A percentile compares a stretch with the other conserved stretches of the same genome.
Evolutionary conservation across 2,329 filamentous ascomycete genomes (phyloP).

Genomic region (Talaromyces islandicus): DNA sequence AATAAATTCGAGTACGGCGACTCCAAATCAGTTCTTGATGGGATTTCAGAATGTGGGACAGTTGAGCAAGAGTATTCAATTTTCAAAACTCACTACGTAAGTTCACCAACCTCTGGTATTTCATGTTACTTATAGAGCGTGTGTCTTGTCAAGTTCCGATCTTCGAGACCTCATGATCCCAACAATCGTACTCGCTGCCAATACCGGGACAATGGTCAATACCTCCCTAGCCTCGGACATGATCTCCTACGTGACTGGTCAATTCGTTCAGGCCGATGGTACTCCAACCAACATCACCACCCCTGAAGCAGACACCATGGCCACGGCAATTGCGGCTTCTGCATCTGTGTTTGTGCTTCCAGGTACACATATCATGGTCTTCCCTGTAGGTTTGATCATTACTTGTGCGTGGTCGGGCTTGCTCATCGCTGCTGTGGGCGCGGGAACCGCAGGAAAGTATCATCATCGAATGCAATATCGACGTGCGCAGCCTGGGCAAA

Average conservation of each 20-base stretch:
- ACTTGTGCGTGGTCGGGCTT: conserved; percentile 26
- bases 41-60: conserved; percentile 28
- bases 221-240: conserved; percentile 28
- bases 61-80: conserved; percentile 19
- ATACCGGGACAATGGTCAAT: conserved; percentile 11
- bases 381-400: conserved; percentile 26
- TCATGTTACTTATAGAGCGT: background rate
- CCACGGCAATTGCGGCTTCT: conserved; percentile 17
- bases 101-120: background rate
- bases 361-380: conserved; percentile 25
- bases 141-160: conserved; percentile 13
- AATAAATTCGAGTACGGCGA: conserved; percentile 1
- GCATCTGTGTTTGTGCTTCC: conserved; percentile 25
- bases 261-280: conserved; percentile 18
- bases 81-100: conserved; percentile 24
- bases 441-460: conserved; percentile 27
- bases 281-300: conserved; percentile 19
- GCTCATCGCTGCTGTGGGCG: conserved; percentile 25
- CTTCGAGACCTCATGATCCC: conserved; percentile 28
- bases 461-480: conserved; percentile 28
- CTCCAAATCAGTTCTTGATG: conserved; percentile 20
- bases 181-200: conserved; percentile 25
- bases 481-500: conserved; percentile 13
- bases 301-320: conserved; percentile 16
- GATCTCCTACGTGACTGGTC: conserved; percentile 31